Base-by-base conservation (phyloP, 108 stramenopile genomes). In the Cyclotella cryptica region DNA sequence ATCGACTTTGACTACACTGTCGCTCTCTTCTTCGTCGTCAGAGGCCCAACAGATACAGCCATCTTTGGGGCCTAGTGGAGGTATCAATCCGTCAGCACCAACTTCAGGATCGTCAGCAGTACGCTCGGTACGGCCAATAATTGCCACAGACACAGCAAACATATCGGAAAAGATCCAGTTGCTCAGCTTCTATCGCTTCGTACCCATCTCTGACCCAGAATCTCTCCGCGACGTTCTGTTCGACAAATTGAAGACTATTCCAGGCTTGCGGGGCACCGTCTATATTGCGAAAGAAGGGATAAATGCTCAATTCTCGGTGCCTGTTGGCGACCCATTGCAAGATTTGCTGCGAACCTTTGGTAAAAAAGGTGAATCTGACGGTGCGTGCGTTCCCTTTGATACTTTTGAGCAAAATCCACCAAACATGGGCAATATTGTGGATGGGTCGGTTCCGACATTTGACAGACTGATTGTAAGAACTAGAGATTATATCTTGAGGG, bases 241-340 rank as follows among this genome's bases (percentile, higher is more conserved):
- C 71, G 80, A 85, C 14, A 28, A 40, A 27, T 39, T 89, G 26
- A 19, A 59, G 39, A 19, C 58, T 22, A 83, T 86, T 49, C 64
- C 46, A 45, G 86, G 84, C 1, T 63, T 87, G 0, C 70, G 84
- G 26, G 88, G 88, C 5, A 87, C 86, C 14, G 85, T 93, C 10
- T 94, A 94, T 76, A 70, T 94, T 26, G 95, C 95, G 17, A 67
- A 57, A 6, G 95, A 96, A 63, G 95, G 95, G 7, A 73, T 96
- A 66, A 96, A 96, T 76, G 91, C 91, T n/a, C 95, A 96, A 84
- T 87, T 96, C 78, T 89, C 93, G 7, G 88, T 96, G n/a, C 95
- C 95, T 29, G 44, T 64, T 21, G 81, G 85, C 27, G 63, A 84
- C 47, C 52, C 77, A 21, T 51, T 86, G 46, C 54, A 75, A 22